Base-by-base conservation (phyloP, 441 rosid species). In the Mallotus japonicus region DNA sequence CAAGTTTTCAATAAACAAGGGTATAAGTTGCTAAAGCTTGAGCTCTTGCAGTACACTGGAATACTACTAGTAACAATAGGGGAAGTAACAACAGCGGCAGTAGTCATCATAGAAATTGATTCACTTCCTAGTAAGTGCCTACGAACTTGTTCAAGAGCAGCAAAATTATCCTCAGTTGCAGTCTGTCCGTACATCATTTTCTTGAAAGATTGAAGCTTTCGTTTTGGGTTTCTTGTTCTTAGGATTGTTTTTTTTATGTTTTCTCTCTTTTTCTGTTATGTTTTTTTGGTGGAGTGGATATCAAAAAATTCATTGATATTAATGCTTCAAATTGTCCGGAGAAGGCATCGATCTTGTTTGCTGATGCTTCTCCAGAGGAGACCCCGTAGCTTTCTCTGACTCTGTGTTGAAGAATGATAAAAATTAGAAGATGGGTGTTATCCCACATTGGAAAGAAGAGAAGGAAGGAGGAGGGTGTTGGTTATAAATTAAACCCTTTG, bases 1-100 rank as follows among this genome's bases (percentile, higher is more conserved):
- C 97, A 97, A 95, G 37, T 82, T 90, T 42, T 90, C 95, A 91
- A 81, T 62, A 88, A 77, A 17, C 93, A 90, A 62, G 95, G 89
- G 77, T 85, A 76, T 84, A 87, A 77, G 28, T 85, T 76, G 65
- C 90, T 53, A 53, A 87, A 87, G 66, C 92, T 91, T 14, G 88
- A 77, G 73, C 81, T 85, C 82, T 89, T 19, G 83, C 81, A 51
- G 72, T 84, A 85, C 19, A 77, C 71, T 51, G 88, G 85, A 17
- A 71, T 71, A 32, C 67, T 28, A 24, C 28, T 20, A 28, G 61
- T 0, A 14, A 57, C 53, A 16, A 61, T 20, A 62, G n/a, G 68
- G 22, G 60, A 49, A 16, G 63, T 20, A 62, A 16, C 70, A 34
- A 58, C 9, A 53, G 56, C 60, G 78, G 79, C 4, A 14, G 46